Base-by-base conservation (phyloP, 768 basidiomycete species). In the Hericium alpestre region DNA sequence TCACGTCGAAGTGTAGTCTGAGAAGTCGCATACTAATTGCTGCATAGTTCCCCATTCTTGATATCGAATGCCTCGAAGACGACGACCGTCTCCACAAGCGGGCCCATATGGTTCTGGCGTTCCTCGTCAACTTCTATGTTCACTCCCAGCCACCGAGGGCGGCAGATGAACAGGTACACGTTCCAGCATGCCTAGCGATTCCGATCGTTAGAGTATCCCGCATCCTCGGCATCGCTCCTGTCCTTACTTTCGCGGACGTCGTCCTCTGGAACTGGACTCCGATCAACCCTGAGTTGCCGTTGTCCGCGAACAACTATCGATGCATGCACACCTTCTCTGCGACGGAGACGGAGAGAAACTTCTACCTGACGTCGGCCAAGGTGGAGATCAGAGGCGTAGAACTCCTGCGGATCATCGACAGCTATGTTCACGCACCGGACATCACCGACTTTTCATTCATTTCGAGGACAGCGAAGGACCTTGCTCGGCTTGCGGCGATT, bases 201-300 rank as follows among this genome's bases (percentile, higher is more conserved):
- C 94, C 95, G 0, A 76, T 96, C 27, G 79, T 90, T 27, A 65
- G 77, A 16, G 82, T 95, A 50, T 95, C 92, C 13, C 77, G 77
- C 10, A 70, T 78, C 53, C 78, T 99, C 43, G 83, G 82, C 53
- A 84, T 94, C n/a, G 93, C 94, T 6, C 95, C 95, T 4, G 82
- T 99, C 60, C 76, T 97, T 61, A 99, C 94, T 0, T 99, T 93
- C 67, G 90, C 94, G 25, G 95, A 96, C 67, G 93, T 90, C 16
- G 94, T 99, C 13, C 78, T 98, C 1, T 99, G 92, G 91, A 96
- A 97, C 67, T 87, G 81, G 78, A 81, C 82, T 39, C 74, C 81
- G 46, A 67, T 79, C 55, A 74, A 86, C 65, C 74, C 84, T 22
- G 68, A 70, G 20, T 67, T 75, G 39, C 86, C 88, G 47, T 71